Evolutionary conservation across 345 rosid species (phyloP).

Genomic region (Reutealis trisperma): DNA sequence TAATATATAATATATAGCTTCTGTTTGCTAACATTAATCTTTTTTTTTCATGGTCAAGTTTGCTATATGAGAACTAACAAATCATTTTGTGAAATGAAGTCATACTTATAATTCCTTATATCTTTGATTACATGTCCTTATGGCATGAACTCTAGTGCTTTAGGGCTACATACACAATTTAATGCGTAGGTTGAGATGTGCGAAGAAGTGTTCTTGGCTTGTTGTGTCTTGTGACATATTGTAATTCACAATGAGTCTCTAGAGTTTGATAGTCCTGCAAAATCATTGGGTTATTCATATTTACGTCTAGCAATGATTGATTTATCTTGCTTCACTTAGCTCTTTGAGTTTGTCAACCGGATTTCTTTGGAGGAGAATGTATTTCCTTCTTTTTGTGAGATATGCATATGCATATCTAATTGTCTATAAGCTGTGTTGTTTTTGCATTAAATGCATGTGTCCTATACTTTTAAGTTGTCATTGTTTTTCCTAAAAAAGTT

Average conservation of each 20-base stretch:
- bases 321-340: not conserved
- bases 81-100: not conserved
- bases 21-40: not conserved
- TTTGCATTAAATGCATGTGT: not conserved
- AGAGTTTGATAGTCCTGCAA: not conserved
- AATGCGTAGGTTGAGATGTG: not conserved
- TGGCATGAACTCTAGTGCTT: not conserved
- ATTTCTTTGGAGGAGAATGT: not conserved
- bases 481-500: not conserved
- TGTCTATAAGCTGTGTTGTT: not conserved
- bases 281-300: not conserved
- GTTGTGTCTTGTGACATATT: not conserved
- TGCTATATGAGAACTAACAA: not conserved
- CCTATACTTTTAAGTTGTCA: not conserved
- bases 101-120: not conserved
- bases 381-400: not conserved
- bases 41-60: not conserved
- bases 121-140: not conserved
- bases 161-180: not conserved
- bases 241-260: not conserved
- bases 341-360: not conserved
- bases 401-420: not conserved
- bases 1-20: not conserved
- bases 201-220: not conserved
- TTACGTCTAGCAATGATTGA: not conserved